Base-by-base conservation (phyloP, 2,329 filamentous ascomycete species). In the Nemania diffusa region DNA sequence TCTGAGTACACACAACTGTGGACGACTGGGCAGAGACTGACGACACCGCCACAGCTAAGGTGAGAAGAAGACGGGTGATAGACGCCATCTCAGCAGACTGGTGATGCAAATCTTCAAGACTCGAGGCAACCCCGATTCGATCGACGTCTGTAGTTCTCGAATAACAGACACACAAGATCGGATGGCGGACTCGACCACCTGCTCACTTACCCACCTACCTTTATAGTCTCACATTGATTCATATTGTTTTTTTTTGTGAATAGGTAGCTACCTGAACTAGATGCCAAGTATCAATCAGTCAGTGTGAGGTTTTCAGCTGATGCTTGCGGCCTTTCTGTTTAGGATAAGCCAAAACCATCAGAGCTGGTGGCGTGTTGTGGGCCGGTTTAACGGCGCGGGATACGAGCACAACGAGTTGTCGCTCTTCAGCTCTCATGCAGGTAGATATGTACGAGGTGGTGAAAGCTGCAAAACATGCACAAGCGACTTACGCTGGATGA, bases 1-100 rank as follows among this genome's bases (percentile, higher is more conserved):
- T 66, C 48, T 58, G 55, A 20, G 64, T 66, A 26, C 59, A 66
- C 17, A 66, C 58, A 22, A 48, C 62, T 32, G 64, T 66, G 13
- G 64, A 66, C 32, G 64, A 57, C 46, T 66, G 64, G 37, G 53
- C 46, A 55, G 32, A 42, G 29, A 55, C 59, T 26, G 55, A 42
- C 1, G 40, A 53, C 53, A 29, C 37, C 24, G 58, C 53, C n/a
- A 50, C 53, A 15, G 26, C 59, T 11, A 66, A 46, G 22, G 15
- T 5, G n/a, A 66, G n/a, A 9, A 63, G 20, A 22, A 66, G 11
- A 55, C 29, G 57, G 46, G 26, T 37, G 5, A 52, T 42, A 2
- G 34, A 37, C 11, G 48, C n/a, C 64, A 66, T 62, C 17, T 24
- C 26, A 40, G 4, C 6, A 6, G 9, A 17, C 8, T 40, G 15